Percentiles rank a stretch among this genome's conserved stretches.
These are phyloP conservation scores for Apiospora arundinis DNA, from an alignment of 2,329 filamentous ascomycete species.

Conservation along the genomic window DNA sequence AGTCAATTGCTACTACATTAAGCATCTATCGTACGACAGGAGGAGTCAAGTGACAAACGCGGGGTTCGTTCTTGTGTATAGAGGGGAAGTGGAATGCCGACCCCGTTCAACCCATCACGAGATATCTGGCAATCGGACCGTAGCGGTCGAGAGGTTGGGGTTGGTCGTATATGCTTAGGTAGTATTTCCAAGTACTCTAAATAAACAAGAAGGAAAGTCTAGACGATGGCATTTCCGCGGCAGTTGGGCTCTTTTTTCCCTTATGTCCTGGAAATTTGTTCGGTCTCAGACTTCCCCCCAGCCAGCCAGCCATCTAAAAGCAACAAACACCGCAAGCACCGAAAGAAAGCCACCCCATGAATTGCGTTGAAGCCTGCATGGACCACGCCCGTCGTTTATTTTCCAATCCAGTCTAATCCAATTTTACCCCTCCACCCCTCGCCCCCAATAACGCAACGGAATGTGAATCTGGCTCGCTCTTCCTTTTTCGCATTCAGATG, in stretches of 20 bases:
- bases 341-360: background rate
- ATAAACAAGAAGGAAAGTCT: background rate
- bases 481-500: background rate
- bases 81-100: background rate
- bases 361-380: constrained; percentile 15
- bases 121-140: constrained; percentile 7
- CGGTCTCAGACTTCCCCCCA: no score
- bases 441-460: background rate
- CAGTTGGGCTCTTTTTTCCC: background rate
- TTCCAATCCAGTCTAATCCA: background rate
- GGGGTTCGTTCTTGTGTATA: background rate
- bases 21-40: constrained; percentile 2
- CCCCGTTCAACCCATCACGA: background rate
- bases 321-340: background rate
- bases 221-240: background rate
- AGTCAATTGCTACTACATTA: background rate
- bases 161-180: background rate
- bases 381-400: constrained; percentile 1
- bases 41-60: background rate
- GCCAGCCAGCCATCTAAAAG: background rate
- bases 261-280: no score
- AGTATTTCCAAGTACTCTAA: background rate
- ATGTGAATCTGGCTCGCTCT: no score
- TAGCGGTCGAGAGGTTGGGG: background rate
- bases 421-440: no score